A percentile compares a stretch with the other conserved stretches of the same genome.
These are phyloP conservation scores for Volvox carteri DNA, from an alignment of 163 green algal genomes.

Conservation along the genomic window DNA sequence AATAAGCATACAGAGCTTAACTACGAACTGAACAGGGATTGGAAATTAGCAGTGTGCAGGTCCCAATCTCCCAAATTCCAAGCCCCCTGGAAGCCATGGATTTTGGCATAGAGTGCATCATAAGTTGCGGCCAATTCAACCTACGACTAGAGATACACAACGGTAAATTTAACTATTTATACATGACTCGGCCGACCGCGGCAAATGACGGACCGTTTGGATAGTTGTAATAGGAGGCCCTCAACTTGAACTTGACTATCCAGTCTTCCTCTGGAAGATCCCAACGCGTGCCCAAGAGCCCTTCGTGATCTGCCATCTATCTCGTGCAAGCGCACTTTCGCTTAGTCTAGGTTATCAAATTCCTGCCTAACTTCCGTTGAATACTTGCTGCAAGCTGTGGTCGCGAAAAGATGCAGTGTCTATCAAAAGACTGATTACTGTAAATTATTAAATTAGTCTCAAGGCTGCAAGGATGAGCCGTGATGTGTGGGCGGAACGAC, in stretches of 20 bases:
- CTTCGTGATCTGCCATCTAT: neutral
- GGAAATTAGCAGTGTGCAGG: too few relatives aligned
- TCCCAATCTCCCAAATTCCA: too few relatives aligned
- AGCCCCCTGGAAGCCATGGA: too few relatives aligned
- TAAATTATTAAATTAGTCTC: neutral
- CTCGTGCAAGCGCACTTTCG: neutral
- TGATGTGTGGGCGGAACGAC: conserved; percentile 37
- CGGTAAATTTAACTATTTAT: too few relatives aligned
- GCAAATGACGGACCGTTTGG: neutral
- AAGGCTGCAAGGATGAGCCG: neutral
- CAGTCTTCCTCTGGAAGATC: neutral
- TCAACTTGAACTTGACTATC: conserved; percentile 6
- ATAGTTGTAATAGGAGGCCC: neutral
- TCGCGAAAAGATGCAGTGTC: neutral
- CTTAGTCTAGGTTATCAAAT: neutral
- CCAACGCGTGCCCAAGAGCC: neutral
- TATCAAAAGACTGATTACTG: neutral
- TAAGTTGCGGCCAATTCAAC: too few relatives aligned
- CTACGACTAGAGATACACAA: too few relatives aligned
- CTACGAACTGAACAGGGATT: too few relatives aligned
- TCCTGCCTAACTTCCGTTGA: neutral
- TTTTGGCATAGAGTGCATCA: too few relatives aligned
- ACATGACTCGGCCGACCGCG: too few relatives aligned
- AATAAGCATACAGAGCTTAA: too few relatives aligned
- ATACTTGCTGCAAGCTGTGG: neutral